Base-by-base conservation (phyloP, 2,329 filamentous ascomycete species). In the Uncinocarpus reesii region DNA sequence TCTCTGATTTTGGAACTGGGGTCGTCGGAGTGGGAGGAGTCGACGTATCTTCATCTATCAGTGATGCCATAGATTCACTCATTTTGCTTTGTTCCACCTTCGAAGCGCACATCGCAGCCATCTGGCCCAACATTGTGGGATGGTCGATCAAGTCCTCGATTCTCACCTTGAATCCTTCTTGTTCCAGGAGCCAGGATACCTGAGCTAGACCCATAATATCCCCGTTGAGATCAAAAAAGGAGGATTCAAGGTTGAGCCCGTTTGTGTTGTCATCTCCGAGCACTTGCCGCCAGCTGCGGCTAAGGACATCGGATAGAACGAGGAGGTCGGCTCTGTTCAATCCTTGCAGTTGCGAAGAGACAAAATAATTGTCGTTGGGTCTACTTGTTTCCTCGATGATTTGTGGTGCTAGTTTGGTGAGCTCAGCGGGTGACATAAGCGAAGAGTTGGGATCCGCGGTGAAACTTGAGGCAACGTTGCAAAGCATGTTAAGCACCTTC, bases 161-260 rank as follows among this genome's bases (percentile, higher is more conserved):
- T 2, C 59, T 58, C 2, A 69, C 60, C 38, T 62, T 61, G 41
- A 67, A 60, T 5, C 64, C 65, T 50, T 69, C 64, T 52, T 67
- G 62, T 37, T 68, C 63, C 3, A 69, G 57, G 1, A 69, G 57
- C 60, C 66, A 68, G n/a, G 61, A 61, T 4, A 69, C 55, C 28
- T 68, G 65, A 1, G 64, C 68, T 42, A 70, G 58, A 16, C 62
- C 62, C 54, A 69, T 63, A 24, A 71, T 59, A 36, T 69, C 67
- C 7, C 67, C 67, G 3, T 66, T 66, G 2, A 68, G 60, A 2
- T 65, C 62, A 48, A 68, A 69, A 57, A 70, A 69, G 1, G 65
- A 68, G 0, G 65, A 64, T 34, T 68, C 63, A 13, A 67, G 60
- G 32, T 66, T 64, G 1, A 59, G 47, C 16, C 57, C 54, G 2